Evolutionary conservation across 768 basidiomycete species (phyloP).

Genomic region (Boletellus ananas): DNA sequence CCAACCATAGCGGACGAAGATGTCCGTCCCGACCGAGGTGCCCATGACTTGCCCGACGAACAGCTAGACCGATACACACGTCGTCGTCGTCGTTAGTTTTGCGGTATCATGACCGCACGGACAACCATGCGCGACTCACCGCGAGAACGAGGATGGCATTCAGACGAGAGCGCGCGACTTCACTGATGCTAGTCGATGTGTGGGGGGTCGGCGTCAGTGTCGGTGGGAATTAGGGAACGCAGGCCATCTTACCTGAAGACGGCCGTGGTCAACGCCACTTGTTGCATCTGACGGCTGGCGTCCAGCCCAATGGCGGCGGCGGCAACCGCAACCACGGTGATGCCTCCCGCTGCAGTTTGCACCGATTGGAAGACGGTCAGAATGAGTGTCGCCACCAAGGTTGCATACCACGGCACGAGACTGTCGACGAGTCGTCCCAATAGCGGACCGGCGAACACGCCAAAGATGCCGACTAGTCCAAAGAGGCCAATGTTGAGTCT

Average conservation of each 20-base stretch:
- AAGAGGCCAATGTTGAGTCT: constrained; percentile 69
- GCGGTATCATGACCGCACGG: too few species aligned
- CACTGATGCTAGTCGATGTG: too few species aligned
- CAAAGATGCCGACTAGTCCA: constrained; percentile 69
- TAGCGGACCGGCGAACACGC: constrained; percentile 65
- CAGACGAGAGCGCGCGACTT: constrained; percentile 58
- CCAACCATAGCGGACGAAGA: constrained; percentile 73
- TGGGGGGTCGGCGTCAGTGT: neutral
- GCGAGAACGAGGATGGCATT: constrained; percentile 75
- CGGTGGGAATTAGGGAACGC: neutral
- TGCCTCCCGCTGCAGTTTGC: constrained; percentile 66
- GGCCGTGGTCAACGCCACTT: constrained; percentile 60
- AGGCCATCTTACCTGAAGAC: constrained; percentile 47
- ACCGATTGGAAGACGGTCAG: constrained; percentile 55
- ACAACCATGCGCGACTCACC: constrained; percentile 33
- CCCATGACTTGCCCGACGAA: constrained; percentile 85
- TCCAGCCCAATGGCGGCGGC: constrained; percentile 71
- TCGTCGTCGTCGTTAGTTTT: too few species aligned
- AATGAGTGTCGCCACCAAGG: constrained; percentile 49
- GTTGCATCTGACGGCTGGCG: constrained; percentile 67
- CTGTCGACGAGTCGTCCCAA: constrained; percentile 66
- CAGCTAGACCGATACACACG: constrained; percentile 26
- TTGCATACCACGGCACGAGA: constrained; percentile 75
- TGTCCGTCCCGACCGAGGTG: constrained; percentile 66
- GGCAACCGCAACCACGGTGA: constrained; percentile 66